A percentile compares a stretch with the other conserved stretches of the same genome.
Conservation (phyloP, 2,329 filamentous ascomycete species). For the Cladobotryum mycophilum region DNA sequence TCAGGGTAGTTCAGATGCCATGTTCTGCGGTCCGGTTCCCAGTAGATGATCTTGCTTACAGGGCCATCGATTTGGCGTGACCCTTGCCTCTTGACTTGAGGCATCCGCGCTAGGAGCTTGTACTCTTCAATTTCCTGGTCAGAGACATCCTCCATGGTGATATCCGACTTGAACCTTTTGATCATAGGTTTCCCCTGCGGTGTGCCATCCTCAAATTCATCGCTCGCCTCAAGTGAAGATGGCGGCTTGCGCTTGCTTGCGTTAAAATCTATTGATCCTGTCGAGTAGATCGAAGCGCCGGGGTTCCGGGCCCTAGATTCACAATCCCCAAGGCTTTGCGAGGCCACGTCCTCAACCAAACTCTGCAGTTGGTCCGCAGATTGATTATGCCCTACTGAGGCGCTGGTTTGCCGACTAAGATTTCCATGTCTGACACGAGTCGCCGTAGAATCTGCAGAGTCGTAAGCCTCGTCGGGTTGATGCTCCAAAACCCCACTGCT, state of each 20-base stretch:
- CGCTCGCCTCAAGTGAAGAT: slow-evolving; percentile 41
- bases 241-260: slow-evolving; percentile 51
- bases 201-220: slow-evolving; percentile 43
- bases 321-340: slow-evolving; percentile 49
- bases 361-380: slow-evolving; percentile 47
- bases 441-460: slow-evolving; percentile 36
- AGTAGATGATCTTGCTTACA: slow-evolving; percentile 51
- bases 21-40: slow-evolving; percentile 48
- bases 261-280: slow-evolving; percentile 32
- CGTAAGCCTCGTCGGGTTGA: slow-evolving; percentile 36
- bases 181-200: slow-evolving; percentile 40
- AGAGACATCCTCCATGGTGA: slow-evolving; percentile 29
- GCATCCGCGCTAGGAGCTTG: slow-evolving; percentile 42
- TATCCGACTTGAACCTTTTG: slow-evolving; percentile 50
- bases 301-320: slow-evolving; percentile 23
- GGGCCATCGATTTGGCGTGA: slow-evolving; percentile 53
- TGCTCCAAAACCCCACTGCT: slow-evolving; percentile 39
- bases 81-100: slow-evolving; percentile 41
- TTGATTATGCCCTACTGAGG: slow-evolving; percentile 37
- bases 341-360: slow-evolving; percentile 45
- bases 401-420: slow-evolving; percentile 19
- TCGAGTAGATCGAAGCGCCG: slow-evolving; percentile 18
- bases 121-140: slow-evolving; percentile 37
- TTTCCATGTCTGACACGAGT: slow-evolving; percentile 21
- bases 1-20: slow-evolving; percentile 59